These are phyloP conservation scores for Picochlorum sp. DNA, from an alignment of 139 green algal genomes.

Conservation along the genomic window DNA sequence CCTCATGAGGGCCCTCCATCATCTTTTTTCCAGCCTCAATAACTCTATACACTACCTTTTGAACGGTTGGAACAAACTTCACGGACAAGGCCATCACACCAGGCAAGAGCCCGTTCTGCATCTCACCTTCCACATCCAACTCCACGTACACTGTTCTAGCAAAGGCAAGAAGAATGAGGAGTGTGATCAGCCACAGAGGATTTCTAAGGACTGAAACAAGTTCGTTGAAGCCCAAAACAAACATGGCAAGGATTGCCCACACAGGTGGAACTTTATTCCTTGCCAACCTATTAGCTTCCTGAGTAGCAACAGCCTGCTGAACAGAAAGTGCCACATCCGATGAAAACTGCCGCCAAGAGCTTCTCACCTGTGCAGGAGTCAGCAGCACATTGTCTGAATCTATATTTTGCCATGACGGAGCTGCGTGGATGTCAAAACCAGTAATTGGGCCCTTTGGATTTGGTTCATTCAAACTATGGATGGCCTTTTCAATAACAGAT, in stretches of 20 bases:
- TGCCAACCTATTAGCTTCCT: constrained; percentile 66
- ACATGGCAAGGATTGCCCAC: constrained; percentile 83
- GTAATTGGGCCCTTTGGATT: constrained; percentile 8
- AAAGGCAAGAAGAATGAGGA: constrained; percentile 41
- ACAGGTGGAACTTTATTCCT: constrained; percentile 61
- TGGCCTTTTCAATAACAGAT: neutral
- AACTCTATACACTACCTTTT: neutral
- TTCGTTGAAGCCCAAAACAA: constrained; percentile 89
- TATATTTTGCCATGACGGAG: constrained; percentile 43
- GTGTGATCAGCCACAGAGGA: constrained; percentile 59
- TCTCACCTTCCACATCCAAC: constrained; percentile 79
- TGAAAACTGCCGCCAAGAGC: constrained; percentile 64
- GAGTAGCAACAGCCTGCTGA: constrained; percentile 63
- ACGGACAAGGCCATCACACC: constrained; percentile 35
- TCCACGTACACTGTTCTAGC: constrained; percentile 49
- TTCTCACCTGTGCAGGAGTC: constrained; percentile 35
- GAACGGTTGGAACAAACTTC: constrained; percentile 45
- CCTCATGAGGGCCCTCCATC: neutral
- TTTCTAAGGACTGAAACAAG: constrained; percentile 68
- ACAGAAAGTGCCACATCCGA: constrained; percentile 50
- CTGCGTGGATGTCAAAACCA: constrained; percentile 38
- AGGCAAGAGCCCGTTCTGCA: constrained; percentile 58
- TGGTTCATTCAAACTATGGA: neutral
- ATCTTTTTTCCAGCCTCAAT: constrained; percentile 5
- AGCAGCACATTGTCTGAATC: constrained; percentile 33